Evolutionary conservation across 108 stramenopile species (phyloP), one percentile per base, ranked within the genome.

Genomic region (Discostella stelligeroides): DNA sequence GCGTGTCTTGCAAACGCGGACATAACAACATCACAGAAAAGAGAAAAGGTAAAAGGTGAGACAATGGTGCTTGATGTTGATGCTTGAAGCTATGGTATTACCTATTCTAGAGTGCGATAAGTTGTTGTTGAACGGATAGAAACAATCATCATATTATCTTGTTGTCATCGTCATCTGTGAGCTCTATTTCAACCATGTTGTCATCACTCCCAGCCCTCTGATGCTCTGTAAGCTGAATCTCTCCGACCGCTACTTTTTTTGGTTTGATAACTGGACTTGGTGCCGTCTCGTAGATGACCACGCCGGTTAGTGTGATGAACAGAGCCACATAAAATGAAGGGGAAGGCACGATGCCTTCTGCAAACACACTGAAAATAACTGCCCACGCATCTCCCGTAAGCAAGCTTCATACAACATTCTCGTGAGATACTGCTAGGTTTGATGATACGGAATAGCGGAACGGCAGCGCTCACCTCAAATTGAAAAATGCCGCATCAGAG

Each of bases 331-430:
- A 95, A 75, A 97, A 99, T 47, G 95, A 82, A 38, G 75, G 73
- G 43, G 70, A 25, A 2, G 97, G 91, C 47, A 84, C 63, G 46
- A 92, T 86, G 23, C 80, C 80, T 60, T 96, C 83, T 15, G 85
- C 89, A 17, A 95, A 46, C 43, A 89, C 89, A 12, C 89, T 84
- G 69, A 96, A 97, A 8, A 88, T 37, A 2, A 98, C 88, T 8
- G 92, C 89, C 88, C 95, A 99, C 27, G 91, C 83, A 72, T 98
- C 97, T 7, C 95, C 93, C 20, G 97, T 97, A 38, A 98, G 75
- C 39, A 99, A 82, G 17, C 92, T 45, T 13, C 2, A 10, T 13
- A 45, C 15, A 17, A 45, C 2, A 45, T 9, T n/a, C 15, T 2
- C 6, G 43, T 10, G 12, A 7, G n/a, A 7, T 45, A 13, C 2